Conservation (phyloP, 495 filamentous ascomycete species). For the Xanthoparmelia taractica region DNA sequence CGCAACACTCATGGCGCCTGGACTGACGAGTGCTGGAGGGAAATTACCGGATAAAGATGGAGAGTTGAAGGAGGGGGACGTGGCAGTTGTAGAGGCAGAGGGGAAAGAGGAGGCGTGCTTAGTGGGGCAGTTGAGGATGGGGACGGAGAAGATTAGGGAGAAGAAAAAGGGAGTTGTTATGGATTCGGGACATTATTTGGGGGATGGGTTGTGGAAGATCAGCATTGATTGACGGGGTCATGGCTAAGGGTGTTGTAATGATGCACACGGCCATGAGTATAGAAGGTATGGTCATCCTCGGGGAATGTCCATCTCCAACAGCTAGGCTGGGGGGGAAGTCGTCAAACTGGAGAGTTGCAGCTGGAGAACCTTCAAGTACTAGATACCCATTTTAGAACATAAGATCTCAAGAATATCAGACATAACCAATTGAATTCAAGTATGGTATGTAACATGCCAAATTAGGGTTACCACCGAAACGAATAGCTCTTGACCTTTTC, state of each 20-base stretch:
- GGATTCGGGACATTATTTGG: slow-evolving; percentile 86
- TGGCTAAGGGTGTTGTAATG: not conserved
- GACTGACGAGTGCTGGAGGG: slow-evolving; percentile 75
- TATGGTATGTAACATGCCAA: not conserved
- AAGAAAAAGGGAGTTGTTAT: slow-evolving; percentile 89
- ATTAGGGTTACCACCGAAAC: too few species aligned
- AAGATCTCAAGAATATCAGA: too few species aligned
- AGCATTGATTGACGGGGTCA: slow-evolving; percentile 49
- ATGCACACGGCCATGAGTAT: not conserved
- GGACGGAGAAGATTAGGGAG: slow-evolving; percentile 85
- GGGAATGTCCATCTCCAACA: not conserved
- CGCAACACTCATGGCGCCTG: slow-evolving; percentile 91
- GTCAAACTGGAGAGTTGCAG: not conserved
- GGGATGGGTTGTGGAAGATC: slow-evolving; percentile 89
- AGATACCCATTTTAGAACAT: not conserved
- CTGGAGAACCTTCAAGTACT: not conserved
- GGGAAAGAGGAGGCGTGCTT: slow-evolving; percentile 89
- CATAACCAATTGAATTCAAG: too few species aligned
- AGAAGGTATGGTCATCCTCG: not conserved
- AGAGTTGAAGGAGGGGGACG: slow-evolving; percentile 64
- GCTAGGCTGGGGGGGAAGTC: not conserved
- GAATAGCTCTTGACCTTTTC: not conserved
- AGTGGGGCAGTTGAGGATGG: slow-evolving; percentile 75
- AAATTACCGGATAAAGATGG: slow-evolving; percentile 49
- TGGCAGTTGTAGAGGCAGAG: slow-evolving; percentile 84